A percentile compares a stretch with the other conserved stretches of the same genome.
phyloP scores from a whole-genome alignment of 352 stramenopile genomes.

The Pythium phragmiticola region DNA sequence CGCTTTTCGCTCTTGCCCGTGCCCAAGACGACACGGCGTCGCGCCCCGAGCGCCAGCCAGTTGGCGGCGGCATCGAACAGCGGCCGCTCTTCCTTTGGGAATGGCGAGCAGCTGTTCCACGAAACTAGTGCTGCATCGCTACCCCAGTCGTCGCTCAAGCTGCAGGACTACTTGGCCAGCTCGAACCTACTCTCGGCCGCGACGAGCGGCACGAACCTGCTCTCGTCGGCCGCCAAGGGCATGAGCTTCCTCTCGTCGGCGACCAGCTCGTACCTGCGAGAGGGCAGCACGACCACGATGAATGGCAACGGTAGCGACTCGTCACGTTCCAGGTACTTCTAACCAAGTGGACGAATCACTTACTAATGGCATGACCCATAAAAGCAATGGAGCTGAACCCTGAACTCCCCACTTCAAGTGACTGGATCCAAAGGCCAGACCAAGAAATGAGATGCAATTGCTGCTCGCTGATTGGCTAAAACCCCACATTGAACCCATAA shows the following conservation, averaged over 20 bases:
- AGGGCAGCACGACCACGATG: conserved; percentile 18
- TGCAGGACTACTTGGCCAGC: conserved; percentile 39
- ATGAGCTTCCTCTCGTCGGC: conserved; percentile 83
- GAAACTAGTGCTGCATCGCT: conserved; percentile 23
- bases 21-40: conserved; percentile 50
- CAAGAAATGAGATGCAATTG: conserved; percentile 3
- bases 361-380: no score
- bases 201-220: conserved; percentile 61
- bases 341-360: conserved; percentile 11
- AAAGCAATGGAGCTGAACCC: no score
- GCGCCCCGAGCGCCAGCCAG: conserved; percentile 38
- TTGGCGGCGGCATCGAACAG: conserved; percentile 5
- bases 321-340: conserved; percentile 60
- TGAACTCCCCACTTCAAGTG: conserved; percentile 24
- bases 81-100: conserved; percentile 1
- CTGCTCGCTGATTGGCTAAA: conserved; percentile 20
- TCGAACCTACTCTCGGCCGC: conserved; percentile 64
- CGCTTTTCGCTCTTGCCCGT: conserved; percentile 82
- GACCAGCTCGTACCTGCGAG: conserved; percentile 60
- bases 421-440: conserved; percentile 7
- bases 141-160: conserved; percentile 33
- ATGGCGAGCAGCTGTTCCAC: conserved; percentile 26
- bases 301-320: conserved; percentile 24
- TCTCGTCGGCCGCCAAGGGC: conserved; percentile 73
- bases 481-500: conserved; percentile 26